Percentiles rank a stretch among this genome's conserved stretches.
phyloP scores from a whole-genome alignment of 2,329 filamentous ascomycete species.

The Pseudocercospora eumusae region DNA sequence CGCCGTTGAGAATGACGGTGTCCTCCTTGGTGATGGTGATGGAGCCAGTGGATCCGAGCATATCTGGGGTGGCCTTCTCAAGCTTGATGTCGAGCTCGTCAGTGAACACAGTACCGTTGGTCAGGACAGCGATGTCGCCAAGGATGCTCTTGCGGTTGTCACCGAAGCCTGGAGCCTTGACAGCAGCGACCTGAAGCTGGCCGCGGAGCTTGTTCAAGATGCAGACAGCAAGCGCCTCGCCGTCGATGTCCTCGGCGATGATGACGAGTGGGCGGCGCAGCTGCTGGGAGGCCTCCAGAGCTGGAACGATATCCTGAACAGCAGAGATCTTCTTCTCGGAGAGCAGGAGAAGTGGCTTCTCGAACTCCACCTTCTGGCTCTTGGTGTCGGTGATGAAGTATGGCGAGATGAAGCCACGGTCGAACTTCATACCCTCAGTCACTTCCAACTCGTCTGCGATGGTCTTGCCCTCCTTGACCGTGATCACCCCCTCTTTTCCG shows the following conservation, averaged over 20 bases:
- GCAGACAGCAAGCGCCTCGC: slow-evolving; percentile 96
- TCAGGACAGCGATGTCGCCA: slow-evolving; percentile 91
- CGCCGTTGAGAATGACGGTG: slow-evolving; percentile 96
- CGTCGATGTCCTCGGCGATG: slow-evolving; percentile 98
- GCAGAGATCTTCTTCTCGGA: slow-evolving; percentile 99
- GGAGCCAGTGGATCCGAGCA: slow-evolving; percentile 94
- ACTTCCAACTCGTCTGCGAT: slow-evolving; percentile 96
- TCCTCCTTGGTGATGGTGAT: slow-evolving; percentile 99
- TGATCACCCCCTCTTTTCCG: slow-evolving; percentile 99
- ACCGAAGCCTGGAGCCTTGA: slow-evolving; percentile 98
- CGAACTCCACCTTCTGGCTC: slow-evolving; percentile 98
- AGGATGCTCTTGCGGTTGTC: slow-evolving; percentile 99
- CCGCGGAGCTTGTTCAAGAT: slow-evolving; percentile 99
- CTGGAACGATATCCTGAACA: slow-evolving; percentile 97
- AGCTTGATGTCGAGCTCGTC: slow-evolving; percentile 99
- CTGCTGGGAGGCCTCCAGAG: slow-evolving; percentile 95
- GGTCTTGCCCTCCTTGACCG: slow-evolving; percentile 99
- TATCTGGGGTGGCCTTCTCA: slow-evolving; percentile 92
- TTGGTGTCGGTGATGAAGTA: slow-evolving; percentile 99
- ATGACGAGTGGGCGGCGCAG: slow-evolving; percentile 94
- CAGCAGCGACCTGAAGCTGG: slow-evolving; percentile 95
- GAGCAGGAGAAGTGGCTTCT: slow-evolving; percentile 97
- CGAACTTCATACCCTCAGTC: slow-evolving; percentile 99
- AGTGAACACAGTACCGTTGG: slow-evolving; percentile 95
- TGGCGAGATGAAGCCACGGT: slow-evolving; percentile 95